Conservation (phyloP, 176 grass and related monocot species). For the Raddia guianensis region DNA sequence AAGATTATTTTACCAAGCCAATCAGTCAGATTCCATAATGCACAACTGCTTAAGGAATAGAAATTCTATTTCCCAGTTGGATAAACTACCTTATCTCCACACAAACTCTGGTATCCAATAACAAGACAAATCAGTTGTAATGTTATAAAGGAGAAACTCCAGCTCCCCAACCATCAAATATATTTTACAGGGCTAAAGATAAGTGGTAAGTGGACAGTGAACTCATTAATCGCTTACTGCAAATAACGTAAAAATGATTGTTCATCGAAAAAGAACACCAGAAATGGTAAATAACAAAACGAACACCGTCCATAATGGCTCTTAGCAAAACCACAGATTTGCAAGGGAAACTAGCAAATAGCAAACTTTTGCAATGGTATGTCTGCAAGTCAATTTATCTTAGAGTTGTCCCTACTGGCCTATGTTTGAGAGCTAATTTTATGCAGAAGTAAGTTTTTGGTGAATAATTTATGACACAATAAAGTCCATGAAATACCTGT, state of each 20-base stretch:
- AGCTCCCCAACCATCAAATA: constrained; percentile 12
- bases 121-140: background rate
- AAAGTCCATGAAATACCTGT: too few species aligned
- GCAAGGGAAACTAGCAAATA: constrained; percentile 21
- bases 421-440: constrained; percentile 6
- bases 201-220: background rate
- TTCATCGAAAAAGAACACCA: constrained; percentile 21
- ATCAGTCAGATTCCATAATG: background rate
- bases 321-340: background rate
- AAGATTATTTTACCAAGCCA: constrained; percentile 19
- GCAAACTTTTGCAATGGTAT: background rate
- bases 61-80: background rate
- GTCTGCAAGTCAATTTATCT: background rate
- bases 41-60: constrained; percentile 5
- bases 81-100: constrained; percentile 3
- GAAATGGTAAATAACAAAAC: constrained; percentile 1
- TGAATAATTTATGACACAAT: too few species aligned
- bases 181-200: constrained; percentile 15
- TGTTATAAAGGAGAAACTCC: background rate
- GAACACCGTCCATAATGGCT: background rate
- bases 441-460: background rate
- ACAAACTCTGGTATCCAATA: background rate
- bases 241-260: background rate
- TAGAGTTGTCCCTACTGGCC: background rate
- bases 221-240: background rate